phyloP scores from a whole-genome alignment of 305 asterid species.

The Lippia alba region DNA sequence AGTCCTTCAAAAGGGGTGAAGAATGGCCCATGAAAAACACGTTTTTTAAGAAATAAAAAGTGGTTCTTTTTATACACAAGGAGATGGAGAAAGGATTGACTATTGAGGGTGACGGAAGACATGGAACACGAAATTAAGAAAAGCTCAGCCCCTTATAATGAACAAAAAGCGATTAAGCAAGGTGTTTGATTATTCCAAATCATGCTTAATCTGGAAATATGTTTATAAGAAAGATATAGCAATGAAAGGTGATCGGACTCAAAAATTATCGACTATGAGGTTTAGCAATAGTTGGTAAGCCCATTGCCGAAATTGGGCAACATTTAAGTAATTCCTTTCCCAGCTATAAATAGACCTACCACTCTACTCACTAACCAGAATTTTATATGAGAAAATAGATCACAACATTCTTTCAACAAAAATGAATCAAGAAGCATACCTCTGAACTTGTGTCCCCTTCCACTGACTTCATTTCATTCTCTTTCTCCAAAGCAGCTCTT shows the following conservation, averaged over 20 bases:
- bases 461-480: slow-evolving; percentile 70
- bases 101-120: too few relatives aligned
- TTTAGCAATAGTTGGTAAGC: background rate
- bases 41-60: too few relatives aligned
- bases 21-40: background rate
- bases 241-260: background rate
- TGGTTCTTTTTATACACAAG: background rate
- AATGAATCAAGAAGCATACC: slow-evolving; percentile 52
- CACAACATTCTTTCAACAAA: background rate
- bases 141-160: too few relatives aligned
- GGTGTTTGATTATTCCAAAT: background rate
- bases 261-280: background rate
- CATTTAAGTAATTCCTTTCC: background rate
- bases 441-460: slow-evolving; percentile 86
- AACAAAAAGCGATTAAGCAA: too few relatives aligned
- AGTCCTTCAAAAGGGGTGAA: background rate
- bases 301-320: slow-evolving; percentile 3
- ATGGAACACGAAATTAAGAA: too few relatives aligned
- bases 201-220: background rate
- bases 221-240: background rate
- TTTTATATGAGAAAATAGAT: background rate
- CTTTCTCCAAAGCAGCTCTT: slow-evolving; percentile 86
- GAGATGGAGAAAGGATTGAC: background rate
- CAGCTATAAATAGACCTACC: background rate
- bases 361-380: slow-evolving; percentile 1